Evolutionary conservation across 805 yeast species (phyloP), one percentile per base, ranked within the genome.

Genomic region (Yarrowia sp.): DNA sequence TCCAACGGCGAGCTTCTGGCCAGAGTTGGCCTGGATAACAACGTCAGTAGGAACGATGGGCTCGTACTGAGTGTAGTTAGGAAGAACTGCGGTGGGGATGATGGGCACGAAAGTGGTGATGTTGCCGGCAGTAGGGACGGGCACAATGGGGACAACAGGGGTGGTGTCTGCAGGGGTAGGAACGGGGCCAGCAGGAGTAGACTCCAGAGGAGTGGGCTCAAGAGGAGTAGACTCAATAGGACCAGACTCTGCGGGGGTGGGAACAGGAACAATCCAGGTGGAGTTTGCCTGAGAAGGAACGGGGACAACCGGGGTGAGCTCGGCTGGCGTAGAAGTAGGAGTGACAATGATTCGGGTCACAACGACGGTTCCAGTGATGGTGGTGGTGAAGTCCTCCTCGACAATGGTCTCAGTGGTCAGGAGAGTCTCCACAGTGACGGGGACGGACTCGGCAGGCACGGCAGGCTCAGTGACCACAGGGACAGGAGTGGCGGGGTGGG

Each of bases 321-420:
- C 10, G 36, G 36, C 38, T 14, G 15, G 52, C 14, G 52, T 26
- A 26, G 52, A 48, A 26, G 52, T 48, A 5, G 52, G 36, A 15
- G 52, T 48, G 52, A 26, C 16, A 9, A 48, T 48, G 36, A 15
- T 48, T 26, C 52, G 36, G n/a, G 52, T 48, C 35, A 48, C 36
- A 14, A 48, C 35, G 52, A 48, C 36, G 52, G 52, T 48, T 22
- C 52, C 52, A 16, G 52, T 48, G 52, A 48, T 48, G 36, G 52
- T 48, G 16, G 52, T 48, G 52, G 52, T 48, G 16, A 8, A 26
- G 14, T 26, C 52, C 5, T 48, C 52, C 52, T 48, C 52, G 5
- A 26, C 52, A 14, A 48, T 22, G 38, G 52, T 48, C 52, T 48
- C 16, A 36, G 52, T 48, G 36, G 52, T 48, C 16, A 48, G 52